Base-by-base conservation (phyloP, 2,329 filamentous ascomycete genomes). In the Aspergillus persii region DNA sequence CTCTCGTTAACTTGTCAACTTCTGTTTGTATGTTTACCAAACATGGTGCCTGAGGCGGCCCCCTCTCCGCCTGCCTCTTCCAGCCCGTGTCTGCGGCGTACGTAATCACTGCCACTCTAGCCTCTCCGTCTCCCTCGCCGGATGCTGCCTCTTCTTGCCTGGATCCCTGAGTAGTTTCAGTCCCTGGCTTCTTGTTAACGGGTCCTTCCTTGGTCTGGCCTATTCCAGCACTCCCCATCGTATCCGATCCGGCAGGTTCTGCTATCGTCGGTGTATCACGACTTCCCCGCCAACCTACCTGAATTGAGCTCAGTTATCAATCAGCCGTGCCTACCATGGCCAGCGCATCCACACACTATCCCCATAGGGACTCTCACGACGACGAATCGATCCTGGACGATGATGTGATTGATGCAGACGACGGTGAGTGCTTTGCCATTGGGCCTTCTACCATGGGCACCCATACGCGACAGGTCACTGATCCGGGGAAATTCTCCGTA, bases 331-430 rank as follows among this genome's bases (percentile, higher is more conserved):
- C 46, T 52, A 47, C 53, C 66, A 77, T 72, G 75, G 74, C 73
- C 66, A 77, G 65, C 57, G 69, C 72, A 62, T 70, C 77, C 53
- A 70, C 74, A 51, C 77, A 77, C 60, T 79, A 79, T 66, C 74
- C 78, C 18, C 80, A 81, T 67, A 82, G 85, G 73, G 84, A 87
- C 70, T 86, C 87, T 70, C 80, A 78, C 61, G 84, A 88, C 61
- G 81, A 85, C 70, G 83, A 84, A 63, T 84, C 86, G 59, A 80
- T 85, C 61, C 77, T 88, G 63, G 85, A 89, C 61, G 87, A 89
- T 68, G 89, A 92, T 68, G 77, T 92, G 69, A 91, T 93, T 76
- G 89, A 93, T 68, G 88, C 88, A 3, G 89, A 92, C 80, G 88
- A 92, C 77, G 89, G 89, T 91, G 78, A 70, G 71, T 62, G 54